These are phyloP conservation scores for Alternaria postmessia DNA, from an alignment of 2,329 filamentous ascomycete species.

Conservation along the genomic window DNA sequence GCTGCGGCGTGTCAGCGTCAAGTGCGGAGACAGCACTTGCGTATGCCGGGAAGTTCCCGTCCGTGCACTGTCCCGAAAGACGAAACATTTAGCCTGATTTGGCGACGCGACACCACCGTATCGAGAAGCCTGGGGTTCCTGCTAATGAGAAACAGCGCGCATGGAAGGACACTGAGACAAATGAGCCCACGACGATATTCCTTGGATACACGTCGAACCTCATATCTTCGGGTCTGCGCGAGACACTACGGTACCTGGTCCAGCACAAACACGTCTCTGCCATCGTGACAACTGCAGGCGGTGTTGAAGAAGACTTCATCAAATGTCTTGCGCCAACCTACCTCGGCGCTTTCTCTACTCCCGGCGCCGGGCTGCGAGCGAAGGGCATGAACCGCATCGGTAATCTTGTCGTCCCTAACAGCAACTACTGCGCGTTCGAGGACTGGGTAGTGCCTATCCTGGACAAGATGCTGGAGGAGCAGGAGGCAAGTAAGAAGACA, in stretches of 20 bases:
- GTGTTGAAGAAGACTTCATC: slow-evolving; percentile 97
- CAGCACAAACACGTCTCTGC: slow-evolving; percentile 91
- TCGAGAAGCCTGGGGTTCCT: slow-evolving; percentile 32
- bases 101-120: slow-evolving; percentile 34
- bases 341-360: slow-evolving; percentile 82
- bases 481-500: slow-evolving; percentile 77
- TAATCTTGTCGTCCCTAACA: slow-evolving; percentile 94
- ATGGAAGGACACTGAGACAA: slow-evolving; percentile 82
- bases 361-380: slow-evolving; percentile 78
- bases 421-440: slow-evolving; percentile 96
- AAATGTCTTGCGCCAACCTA: slow-evolving; percentile 97
- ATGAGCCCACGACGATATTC: slow-evolving; percentile 88
- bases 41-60: slow-evolving; percentile 23
- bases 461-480: slow-evolving; percentile 92
- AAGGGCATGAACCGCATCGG: slow-evolving; percentile 95
- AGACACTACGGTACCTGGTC: slow-evolving; percentile 90
- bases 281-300: slow-evolving; percentile 94
- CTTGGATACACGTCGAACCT: slow-evolving; percentile 97
- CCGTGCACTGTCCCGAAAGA: slow-evolving; percentile 32
- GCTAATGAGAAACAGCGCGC: slow-evolving; percentile 64
- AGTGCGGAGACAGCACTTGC: slow-evolving; percentile 31
- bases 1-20: slow-evolving; percentile 18
- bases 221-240: slow-evolving; percentile 92
- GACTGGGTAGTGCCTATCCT: slow-evolving; percentile 97
- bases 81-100: slow-evolving; percentile 46